Conservation (phyloP, 306 rosid species). For the Macrotyloma uniflorum region DNA sequence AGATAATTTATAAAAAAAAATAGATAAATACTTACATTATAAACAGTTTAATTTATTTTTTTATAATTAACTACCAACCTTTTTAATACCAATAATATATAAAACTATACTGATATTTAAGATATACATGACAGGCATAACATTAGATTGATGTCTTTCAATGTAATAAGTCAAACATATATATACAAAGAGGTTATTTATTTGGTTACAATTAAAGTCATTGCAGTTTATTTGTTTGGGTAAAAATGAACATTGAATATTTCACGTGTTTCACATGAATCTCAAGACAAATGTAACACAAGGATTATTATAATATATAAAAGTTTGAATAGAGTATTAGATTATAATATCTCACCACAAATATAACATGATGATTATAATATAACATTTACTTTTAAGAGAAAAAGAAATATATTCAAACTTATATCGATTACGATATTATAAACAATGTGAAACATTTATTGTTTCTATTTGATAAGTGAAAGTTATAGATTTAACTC, state of each 20-base stretch:
- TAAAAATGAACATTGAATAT: background rate
- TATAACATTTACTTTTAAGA: background rate
- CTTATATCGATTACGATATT: too few species aligned
- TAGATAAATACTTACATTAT: too few species aligned
- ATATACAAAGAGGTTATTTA: background rate
- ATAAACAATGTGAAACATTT: too few species aligned
- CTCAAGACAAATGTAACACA: background rate
- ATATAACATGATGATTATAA: background rate
- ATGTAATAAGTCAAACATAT: background rate
- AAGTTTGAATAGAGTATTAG: background rate
- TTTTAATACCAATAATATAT: too few species aligned
- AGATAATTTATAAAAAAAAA: too few species aligned
- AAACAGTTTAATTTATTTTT: too few species aligned
- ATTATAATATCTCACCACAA: background rate
- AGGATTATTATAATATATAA: background rate
- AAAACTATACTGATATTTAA: too few species aligned
- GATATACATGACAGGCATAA: background rate
- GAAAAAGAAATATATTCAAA: background rate
- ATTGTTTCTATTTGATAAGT: background rate
- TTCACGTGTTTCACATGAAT: slow-evolving; percentile 7
- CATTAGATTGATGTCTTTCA: background rate
- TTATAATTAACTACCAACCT: too few species aligned
- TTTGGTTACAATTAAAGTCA: background rate
- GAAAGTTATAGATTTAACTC: background rate
- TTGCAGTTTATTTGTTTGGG: background rate